Evolutionary conservation across 306 rosid genomes (phyloP).

Genomic region (Malus domestica): ASM211411v1 NC_041793.1:31562001-31562500

Average conservation of each 20-base stretch:
- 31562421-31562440: slow-evolving; percentile 44
- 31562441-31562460: slow-evolving; percentile 35
- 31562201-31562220: no score
- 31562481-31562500: slow-evolving; percentile 77
- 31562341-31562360: slow-evolving; percentile 49
- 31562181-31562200: no score
- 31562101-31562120: no score
- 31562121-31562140: no score
- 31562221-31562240: no score
- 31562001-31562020: slow-evolving; percentile 72
- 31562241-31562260: no score
- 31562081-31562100: no score
- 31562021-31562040: slow-evolving; percentile 54
- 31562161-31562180: no score
- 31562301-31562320: slow-evolving; percentile 57
- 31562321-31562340: slow-evolving; percentile 34
- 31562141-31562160: no score
- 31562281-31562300: slow-evolving; percentile 69
- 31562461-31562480: slow-evolving; percentile 66
- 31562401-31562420: slow-evolving; percentile 67
- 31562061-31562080: slow-evolving; percentile 29
- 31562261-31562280: slow-evolving; percentile 28
- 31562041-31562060: slow-evolving; percentile 75
- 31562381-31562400: slow-evolving; percentile 47
- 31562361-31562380: slow-evolving; percentile 15